A percentile compares a stretch with the other conserved stretches of the same genome.
Conservation (phyloP, 2,329 filamentous ascomycete species). For the Ascochyta fabae region DNA sequence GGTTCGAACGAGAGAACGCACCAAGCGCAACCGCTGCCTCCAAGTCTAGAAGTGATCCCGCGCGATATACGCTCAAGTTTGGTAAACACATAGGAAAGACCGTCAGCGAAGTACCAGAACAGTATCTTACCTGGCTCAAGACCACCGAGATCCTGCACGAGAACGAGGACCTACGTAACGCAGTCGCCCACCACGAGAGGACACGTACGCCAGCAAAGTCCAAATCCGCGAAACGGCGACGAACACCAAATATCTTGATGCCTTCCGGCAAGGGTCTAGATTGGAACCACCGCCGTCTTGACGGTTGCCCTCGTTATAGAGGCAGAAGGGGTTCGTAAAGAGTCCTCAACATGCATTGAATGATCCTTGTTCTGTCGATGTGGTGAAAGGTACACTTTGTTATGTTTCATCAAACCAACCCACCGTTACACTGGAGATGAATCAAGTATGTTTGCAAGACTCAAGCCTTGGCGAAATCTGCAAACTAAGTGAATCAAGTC, state of each 20-base stretch:
- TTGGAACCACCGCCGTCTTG: too few species aligned
- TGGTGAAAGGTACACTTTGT: too few species aligned
- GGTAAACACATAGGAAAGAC: conserved; percentile 1
- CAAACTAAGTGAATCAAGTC: too few species aligned
- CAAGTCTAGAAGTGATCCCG: background rate
- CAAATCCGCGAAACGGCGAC: background rate
- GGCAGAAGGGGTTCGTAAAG: too few species aligned
- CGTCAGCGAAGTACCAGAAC: background rate
- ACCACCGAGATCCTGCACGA: background rate
- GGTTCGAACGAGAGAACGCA: background rate
- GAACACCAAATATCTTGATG: background rate
- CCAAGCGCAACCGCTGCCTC: background rate
- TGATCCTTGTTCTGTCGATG: too few species aligned
- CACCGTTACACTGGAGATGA: too few species aligned
- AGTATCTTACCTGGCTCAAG: background rate
- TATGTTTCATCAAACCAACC: too few species aligned
- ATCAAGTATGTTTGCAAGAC: too few species aligned
- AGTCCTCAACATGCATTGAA: too few species aligned
- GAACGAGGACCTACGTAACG: background rate
- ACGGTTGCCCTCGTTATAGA: too few species aligned
- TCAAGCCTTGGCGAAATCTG: too few species aligned
- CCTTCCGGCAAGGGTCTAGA: background rate
- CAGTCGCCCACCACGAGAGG: background rate
- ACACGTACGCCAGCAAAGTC: background rate
- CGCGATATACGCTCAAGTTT: background rate